phyloP scores from a whole-genome alignment of 2,329 filamentous ascomycete species.

The Aspergillus pseudoterreus region DNA sequence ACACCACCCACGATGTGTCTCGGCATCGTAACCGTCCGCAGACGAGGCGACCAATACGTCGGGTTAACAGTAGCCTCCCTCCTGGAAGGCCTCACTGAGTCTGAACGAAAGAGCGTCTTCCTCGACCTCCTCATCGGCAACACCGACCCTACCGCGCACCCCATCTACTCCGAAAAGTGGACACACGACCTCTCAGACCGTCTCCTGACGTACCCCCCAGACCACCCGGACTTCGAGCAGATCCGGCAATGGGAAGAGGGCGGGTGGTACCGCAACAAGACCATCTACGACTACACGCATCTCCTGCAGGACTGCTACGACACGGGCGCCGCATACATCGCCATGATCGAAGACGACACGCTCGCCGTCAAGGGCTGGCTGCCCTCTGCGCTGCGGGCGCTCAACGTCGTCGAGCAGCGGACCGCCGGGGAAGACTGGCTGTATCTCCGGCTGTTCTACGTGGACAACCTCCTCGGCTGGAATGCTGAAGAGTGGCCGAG shows the following conservation, averaged over 20 bases:
- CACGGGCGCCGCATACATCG: constrained; percentile 38
- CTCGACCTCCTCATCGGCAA: constrained; percentile 42
- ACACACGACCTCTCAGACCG: constrained; percentile 35
- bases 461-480: constrained; percentile 43
- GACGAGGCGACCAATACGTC: constrained; percentile 38
- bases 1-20: constrained; percentile 32
- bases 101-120: constrained; percentile 38
- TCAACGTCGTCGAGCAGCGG: constrained; percentile 26
- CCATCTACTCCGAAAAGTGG: constrained; percentile 40
- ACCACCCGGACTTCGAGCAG: constrained; percentile 21
- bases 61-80: constrained; percentile 39
- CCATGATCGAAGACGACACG: constrained; percentile 45
- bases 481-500: constrained; percentile 37
- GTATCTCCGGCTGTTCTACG: constrained; percentile 45
- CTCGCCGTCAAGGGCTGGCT: constrained; percentile 47
- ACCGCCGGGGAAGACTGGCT: constrained; percentile 20
- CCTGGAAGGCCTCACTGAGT: constrained; percentile 36
- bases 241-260: constrained; percentile 10
- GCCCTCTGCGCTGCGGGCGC: constrained; percentile 33
- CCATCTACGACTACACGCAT: constrained; percentile 42
- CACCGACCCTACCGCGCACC: constrained; percentile 36
- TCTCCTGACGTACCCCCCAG: constrained; percentile 33
- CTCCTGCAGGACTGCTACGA: constrained; percentile 38
- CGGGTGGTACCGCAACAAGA: constrained; percentile 32
- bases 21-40: constrained; percentile 40